phyloP scores from a whole-genome alignment of 2,329 filamentous ascomycete species.

The Falciphora oryzae region DNA sequence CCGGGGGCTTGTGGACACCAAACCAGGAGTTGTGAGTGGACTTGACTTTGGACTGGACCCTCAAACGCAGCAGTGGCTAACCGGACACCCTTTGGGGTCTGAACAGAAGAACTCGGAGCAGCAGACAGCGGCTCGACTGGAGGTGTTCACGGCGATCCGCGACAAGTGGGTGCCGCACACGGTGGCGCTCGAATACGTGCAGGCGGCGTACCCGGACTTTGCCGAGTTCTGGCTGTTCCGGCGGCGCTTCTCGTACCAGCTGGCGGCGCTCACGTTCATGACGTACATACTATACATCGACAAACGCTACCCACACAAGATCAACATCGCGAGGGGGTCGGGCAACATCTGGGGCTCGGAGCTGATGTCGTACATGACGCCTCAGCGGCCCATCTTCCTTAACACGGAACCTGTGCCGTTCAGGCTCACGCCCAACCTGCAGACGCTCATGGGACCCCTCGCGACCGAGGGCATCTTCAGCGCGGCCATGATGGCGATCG shows the following conservation, averaged over 20 bases:
- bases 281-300: conserved; percentile 98
- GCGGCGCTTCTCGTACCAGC: conserved; percentile 91
- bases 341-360: conserved; percentile 97
- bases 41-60: no score
- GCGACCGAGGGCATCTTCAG: conserved; percentile 95
- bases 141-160: conserved; percentile 93
- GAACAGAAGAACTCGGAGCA: conserved; percentile 63
- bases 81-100: not conserved
- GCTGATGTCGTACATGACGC: conserved; percentile 83
- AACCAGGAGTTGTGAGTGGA: conserved; percentile 46
- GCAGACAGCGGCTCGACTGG: conserved; percentile 66
- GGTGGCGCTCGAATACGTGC: conserved; percentile 83
- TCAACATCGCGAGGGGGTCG: conserved; percentile 79
- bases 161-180: conserved; percentile 85
- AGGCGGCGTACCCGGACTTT: conserved; percentile 78
- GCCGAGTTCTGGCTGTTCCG: conserved; percentile 98
- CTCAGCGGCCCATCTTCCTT: conserved; percentile 80
- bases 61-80: conserved; percentile 14
- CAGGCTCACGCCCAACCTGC: conserved; percentile 92
- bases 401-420: conserved; percentile 96
- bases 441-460: conserved; percentile 91
- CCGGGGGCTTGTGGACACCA: conserved; percentile 65
- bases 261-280: conserved; percentile 94
- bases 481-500: conserved; percentile 94
- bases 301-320: conserved; percentile 90